A percentile compares a stretch with the other conserved stretches of the same genome.
phyloP scores from a whole-genome alignment of 306 rosid species.

The Prunus mume region DNA sequence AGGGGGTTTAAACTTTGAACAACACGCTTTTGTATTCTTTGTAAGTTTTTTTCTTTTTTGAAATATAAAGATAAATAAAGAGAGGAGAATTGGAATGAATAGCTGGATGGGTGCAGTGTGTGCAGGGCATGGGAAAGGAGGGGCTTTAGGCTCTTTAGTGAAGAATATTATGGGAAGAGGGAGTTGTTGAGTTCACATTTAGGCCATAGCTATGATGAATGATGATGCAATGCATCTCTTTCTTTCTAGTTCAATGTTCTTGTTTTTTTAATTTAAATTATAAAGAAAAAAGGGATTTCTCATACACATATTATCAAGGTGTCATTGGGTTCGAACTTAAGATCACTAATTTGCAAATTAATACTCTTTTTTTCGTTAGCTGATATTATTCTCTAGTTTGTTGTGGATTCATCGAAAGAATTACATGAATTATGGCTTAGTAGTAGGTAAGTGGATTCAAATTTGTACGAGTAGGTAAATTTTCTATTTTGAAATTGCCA shows the following conservation, averaged over 20 bases:
- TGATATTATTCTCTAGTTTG: no score
- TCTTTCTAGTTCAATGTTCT: neutral
- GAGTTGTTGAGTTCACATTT: constrained; percentile 7
- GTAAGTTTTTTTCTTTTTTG: neutral
- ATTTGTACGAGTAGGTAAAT: no score
- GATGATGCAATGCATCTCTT: neutral
- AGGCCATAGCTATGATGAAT: neutral
- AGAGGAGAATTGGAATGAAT: neutral
- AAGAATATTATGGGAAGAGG: constrained; percentile 18
- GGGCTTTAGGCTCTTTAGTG: neutral
- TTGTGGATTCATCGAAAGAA: no score
- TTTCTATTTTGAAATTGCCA: no score
- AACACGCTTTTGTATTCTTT: constrained; percentile 27
- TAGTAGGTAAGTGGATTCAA: no score
- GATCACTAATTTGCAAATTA: no score
- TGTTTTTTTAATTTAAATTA: no score
- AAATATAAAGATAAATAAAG: neutral
- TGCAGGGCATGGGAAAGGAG: constrained; percentile 7
- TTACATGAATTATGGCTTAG: no score
- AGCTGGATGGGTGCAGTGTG: constrained; percentile 18
- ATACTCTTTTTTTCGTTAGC: fast-evolving
- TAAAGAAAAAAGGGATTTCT: no score
- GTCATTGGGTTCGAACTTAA: no score
- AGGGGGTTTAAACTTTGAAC: neutral
- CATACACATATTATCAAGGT: no score